A percentile compares a stretch with the other conserved stretches of the same genome.
Conservation (phyloP, 2,329 filamentous ascomycete genomes). For the Cercospora sp. region DNA sequence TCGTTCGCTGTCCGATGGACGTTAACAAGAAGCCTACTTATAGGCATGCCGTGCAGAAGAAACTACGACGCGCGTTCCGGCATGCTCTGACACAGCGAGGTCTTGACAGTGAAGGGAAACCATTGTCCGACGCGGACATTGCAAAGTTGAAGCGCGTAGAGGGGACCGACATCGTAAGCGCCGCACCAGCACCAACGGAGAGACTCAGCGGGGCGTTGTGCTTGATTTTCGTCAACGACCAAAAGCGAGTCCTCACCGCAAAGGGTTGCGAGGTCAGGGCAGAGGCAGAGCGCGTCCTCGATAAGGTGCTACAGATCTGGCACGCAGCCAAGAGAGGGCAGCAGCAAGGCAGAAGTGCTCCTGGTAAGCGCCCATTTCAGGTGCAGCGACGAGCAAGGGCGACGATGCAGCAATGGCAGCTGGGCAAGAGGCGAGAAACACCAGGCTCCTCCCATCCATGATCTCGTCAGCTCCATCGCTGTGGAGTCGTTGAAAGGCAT, state of each 20-base stretch:
- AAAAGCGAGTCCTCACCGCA: slow-evolving; percentile 24
- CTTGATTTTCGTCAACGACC: slow-evolving; percentile 23
- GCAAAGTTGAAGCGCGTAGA: background rate
- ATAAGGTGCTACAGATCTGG: slow-evolving; percentile 9
- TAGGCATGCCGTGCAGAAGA: slow-evolving; percentile 48
- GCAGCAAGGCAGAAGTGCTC: background rate
- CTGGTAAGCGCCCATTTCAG: background rate
- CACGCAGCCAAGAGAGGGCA: slow-evolving; percentile 1
- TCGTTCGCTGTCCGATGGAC: slow-evolving; percentile 39
- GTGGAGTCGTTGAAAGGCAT: background rate
- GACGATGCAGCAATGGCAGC: background rate
- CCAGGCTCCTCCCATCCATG: background rate
- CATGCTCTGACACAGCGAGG: slow-evolving; percentile 50
- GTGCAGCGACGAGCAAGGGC: background rate
- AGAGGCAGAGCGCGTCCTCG: slow-evolving; percentile 15
- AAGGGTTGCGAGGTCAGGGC: slow-evolving; percentile 22
- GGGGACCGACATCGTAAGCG: background rate
- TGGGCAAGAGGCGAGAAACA: background rate
- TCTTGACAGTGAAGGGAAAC: slow-evolving; percentile 42
- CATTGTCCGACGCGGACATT: background rate
- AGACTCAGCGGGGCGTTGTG: slow-evolving; percentile 24
- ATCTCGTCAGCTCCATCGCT: background rate
- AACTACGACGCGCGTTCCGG: slow-evolving; percentile 48
- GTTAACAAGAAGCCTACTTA: slow-evolving; percentile 46
- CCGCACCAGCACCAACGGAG: background rate